Evolutionary conservation across 2,329 filamentous ascomycete species (phyloP), one percentile per base, ranked within the genome.

Genomic region (Aspergillus fructus): DNA sequence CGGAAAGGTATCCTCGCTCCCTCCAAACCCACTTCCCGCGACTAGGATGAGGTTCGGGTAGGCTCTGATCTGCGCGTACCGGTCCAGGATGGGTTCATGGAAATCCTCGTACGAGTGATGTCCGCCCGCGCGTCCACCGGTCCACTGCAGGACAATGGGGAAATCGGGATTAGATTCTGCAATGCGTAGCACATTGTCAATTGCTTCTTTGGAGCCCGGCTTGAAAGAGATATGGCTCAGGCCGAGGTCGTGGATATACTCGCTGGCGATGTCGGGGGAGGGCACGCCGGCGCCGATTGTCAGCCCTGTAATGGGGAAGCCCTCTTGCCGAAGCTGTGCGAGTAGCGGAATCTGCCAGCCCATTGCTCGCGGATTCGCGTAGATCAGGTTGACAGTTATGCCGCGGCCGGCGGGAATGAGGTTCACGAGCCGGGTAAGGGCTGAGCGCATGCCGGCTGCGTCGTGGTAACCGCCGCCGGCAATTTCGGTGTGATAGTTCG

Each of bases 61-160:
- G 52, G 74, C 68, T 17, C 76, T 71, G 62, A 96, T 91, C 55
- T 90, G 86, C 60, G 86, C 85, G 72, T 96, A 96, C 87, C 93
- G 93, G 67, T 91, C 87, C 7, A 96, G 80, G 47, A 96, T 88
- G 5, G 92, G 93, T 70, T 93, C 87, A 75, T 96, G 93, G 83
- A 96, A 96, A 74, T 96, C 93, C 74, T 96, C 93, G 62, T 88
- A 96, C 1, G 92, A 96, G 79, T 97, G 93, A 74, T 96, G 93
- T 57, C 93, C 93, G 79, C 93, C 93, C 64, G 91, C 93, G 76
- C 93, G 89, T 42, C 93, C 93, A 71, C 93, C 93, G 59, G 93
- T 97, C 93, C 93, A 97, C 76, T 97, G 93, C 61, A 96, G 80
- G 54, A 96, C 86, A 53, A 96, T 85, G 17, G 93, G 93, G 82